A percentile compares a stretch with the other conserved stretches of the same genome.
Conservation (phyloP, 768 basidiomycete species). For the Phanerochaete sordida region DNA sequence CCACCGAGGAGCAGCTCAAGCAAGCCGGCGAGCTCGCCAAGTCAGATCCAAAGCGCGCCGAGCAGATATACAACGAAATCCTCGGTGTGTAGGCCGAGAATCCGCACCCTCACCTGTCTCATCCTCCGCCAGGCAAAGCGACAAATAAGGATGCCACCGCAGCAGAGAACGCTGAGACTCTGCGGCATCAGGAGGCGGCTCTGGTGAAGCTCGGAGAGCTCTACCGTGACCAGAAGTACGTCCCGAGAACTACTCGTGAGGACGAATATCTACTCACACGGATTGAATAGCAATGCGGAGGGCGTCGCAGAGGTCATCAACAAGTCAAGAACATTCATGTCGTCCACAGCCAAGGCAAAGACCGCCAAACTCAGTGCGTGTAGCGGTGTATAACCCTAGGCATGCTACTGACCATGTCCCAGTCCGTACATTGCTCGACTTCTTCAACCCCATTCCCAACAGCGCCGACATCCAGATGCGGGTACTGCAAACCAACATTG, state of each 20-base stretch:
- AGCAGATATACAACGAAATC: conserved; percentile 72
- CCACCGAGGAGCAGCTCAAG: conserved; percentile 36
- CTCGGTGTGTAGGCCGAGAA: conserved; percentile 44
- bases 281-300: conserved; percentile 62
- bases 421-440: conserved; percentile 94
- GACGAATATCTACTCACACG: not conserved
- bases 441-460: conserved; percentile 76
- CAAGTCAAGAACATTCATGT: conserved; percentile 78
- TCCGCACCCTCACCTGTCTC: not conserved
- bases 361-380: conserved; percentile 89
- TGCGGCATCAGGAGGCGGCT: conserved; percentile 82
- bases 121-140: not conserved
- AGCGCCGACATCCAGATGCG: conserved; percentile 74
- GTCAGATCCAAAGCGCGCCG: conserved; percentile 58
- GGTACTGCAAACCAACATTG: conserved; percentile 87
- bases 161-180: conserved; percentile 48
- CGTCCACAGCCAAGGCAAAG: conserved; percentile 94
- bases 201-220: conserved; percentile 83
- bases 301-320: conserved; percentile 86
- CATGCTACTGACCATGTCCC: not conserved
- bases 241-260: conserved; percentile 1
- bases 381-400: too few relatives aligned
- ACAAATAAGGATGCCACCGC: conserved; percentile 47
- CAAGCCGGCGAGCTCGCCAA: conserved; percentile 50
- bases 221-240: conserved; percentile 82